Evolutionary conservation across 2,329 filamentous ascomycete species (phyloP).

Genomic region (Ceratocystis destructans): DNA sequence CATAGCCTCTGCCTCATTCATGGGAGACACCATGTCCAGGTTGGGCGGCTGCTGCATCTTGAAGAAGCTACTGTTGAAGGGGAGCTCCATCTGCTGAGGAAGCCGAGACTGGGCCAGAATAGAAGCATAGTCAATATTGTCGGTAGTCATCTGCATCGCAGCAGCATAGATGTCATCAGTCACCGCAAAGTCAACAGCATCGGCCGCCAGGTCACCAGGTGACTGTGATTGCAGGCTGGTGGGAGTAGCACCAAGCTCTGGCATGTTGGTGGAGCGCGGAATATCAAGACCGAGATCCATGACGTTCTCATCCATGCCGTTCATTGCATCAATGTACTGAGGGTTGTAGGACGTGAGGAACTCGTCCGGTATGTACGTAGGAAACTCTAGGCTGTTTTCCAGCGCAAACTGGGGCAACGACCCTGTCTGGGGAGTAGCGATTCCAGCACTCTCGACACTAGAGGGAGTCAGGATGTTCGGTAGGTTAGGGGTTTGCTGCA

Average conservation of each 20-base stretch:
- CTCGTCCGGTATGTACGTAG: slow-evolving; percentile 36
- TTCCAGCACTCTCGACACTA: slow-evolving; percentile 31
- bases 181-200: slow-evolving; percentile 47
- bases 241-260: slow-evolving; percentile 16
- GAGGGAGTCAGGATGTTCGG: slow-evolving; percentile 50
- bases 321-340: slow-evolving; percentile 25
- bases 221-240: slow-evolving; percentile 16
- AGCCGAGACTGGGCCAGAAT: slow-evolving; percentile 29
- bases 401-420: slow-evolving; percentile 25
- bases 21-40: slow-evolving; percentile 42
- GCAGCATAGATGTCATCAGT: slow-evolving; percentile 51
- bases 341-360: slow-evolving; percentile 29
- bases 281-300: slow-evolving; percentile 17
- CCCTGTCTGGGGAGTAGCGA: slow-evolving; percentile 45
- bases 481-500: slow-evolving; percentile 44
- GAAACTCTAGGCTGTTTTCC: slow-evolving; percentile 33
- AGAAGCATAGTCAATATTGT: slow-evolving; percentile 22
- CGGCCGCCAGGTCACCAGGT: slow-evolving; percentile 21
- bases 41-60: slow-evolving; percentile 10
- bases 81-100: slow-evolving; percentile 9
- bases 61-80: slow-evolving; percentile 7
- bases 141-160: slow-evolving; percentile 33
- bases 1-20: slow-evolving; percentile 40
- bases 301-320: slow-evolving; percentile 25
- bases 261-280: slow-evolving; percentile 11